Evolutionary conservation across 2,329 filamentous ascomycete species (phyloP).

Genomic region (Stemphylium lycopersici): DNA sequence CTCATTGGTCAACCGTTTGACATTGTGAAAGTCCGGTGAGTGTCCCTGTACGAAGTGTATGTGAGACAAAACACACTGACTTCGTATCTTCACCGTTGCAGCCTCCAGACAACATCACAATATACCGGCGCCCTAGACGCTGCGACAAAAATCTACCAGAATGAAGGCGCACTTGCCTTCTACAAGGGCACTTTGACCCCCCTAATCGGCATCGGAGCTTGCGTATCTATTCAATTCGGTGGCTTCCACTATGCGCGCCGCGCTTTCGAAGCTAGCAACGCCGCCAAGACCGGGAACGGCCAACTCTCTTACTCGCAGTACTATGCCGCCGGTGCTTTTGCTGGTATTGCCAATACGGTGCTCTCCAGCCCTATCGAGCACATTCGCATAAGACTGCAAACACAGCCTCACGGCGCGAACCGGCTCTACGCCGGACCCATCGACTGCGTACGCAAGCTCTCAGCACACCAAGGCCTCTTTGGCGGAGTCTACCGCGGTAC

Average conservation of each 20-base stretch:
- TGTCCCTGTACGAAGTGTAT: too few relatives aligned
- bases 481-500: conserved; percentile 85
- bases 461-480: conserved; percentile 69
- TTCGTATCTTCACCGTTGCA: too few relatives aligned
- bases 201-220: conserved; percentile 93
- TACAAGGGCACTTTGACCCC: conserved; percentile 98
- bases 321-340: conserved; percentile 88
- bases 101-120: conserved; percentile 82
- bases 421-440: conserved; percentile 82
- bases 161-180: conserved; percentile 89
- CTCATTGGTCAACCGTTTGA: conserved; percentile 78
- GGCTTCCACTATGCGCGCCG: conserved; percentile 93
- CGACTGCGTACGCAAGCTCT: conserved; percentile 89
- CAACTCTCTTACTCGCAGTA: conserved; percentile 82
- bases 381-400: conserved; percentile 93
- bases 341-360: conserved; percentile 85
- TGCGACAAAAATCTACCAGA: conserved; percentile 81
- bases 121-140: conserved; percentile 82
- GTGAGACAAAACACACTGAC: too few relatives aligned
- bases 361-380: conserved; percentile 95
- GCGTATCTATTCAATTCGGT: conserved; percentile 95
- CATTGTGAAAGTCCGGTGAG: conserved; percentile 89
- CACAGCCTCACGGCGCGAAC: conserved; percentile 84
- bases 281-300: conserved; percentile 45
- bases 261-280: conserved; percentile 78